Evolutionary conservation across 2,329 filamentous ascomycete species (phyloP), one percentile per base, ranked within the genome.

Genomic region (Colletotrichum sp.): DNA sequence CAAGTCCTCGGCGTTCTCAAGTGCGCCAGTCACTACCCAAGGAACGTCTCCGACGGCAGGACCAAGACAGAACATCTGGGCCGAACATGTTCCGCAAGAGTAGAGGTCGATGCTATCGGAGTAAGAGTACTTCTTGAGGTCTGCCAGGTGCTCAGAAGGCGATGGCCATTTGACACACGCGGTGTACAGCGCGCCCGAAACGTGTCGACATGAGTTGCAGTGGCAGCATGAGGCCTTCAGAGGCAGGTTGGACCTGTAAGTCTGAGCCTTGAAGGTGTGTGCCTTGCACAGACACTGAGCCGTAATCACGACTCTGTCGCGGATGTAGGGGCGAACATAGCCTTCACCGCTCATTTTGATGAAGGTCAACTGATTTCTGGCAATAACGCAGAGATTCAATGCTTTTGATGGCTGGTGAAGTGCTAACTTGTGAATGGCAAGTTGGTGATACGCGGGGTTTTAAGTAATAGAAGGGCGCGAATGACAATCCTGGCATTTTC

Each of bases 151-250:
- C 24, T 80, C 76, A 8, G 75, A 76, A 21, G 62, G 24, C 60
- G 81, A 78, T 6, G 83, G 85, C 88, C 88, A 89, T 4, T 71
- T 36, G 1, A 81, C 68, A n/a, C 80, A 80, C 26, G 79, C 80
- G 24, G 80, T 83, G 80, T 88, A 87, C 26, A 89, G 80, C 7
- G 80, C 84, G 26, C 89, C 89, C 0, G 86, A 87, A 4, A 82
- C 44, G 71, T 86, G 88, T 2, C 89, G 85, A 79, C 89, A 90
- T 4, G 88, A 89, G 21, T 81, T 81, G 82, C 89, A 90, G 81
- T 90, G 89, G 78, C 89, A 90, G 71, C 81, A 82, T 8, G 80
- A 80, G 0, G 82, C 86, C 55, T 81, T 73, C 1, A 91, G 81
- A 9, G 88, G 89, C 4, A 90, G 83, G 1, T 77, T 28, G 2